Conservation (phyloP, 2,329 filamentous ascomycete species). For the Aspergillus ruber region DNA sequence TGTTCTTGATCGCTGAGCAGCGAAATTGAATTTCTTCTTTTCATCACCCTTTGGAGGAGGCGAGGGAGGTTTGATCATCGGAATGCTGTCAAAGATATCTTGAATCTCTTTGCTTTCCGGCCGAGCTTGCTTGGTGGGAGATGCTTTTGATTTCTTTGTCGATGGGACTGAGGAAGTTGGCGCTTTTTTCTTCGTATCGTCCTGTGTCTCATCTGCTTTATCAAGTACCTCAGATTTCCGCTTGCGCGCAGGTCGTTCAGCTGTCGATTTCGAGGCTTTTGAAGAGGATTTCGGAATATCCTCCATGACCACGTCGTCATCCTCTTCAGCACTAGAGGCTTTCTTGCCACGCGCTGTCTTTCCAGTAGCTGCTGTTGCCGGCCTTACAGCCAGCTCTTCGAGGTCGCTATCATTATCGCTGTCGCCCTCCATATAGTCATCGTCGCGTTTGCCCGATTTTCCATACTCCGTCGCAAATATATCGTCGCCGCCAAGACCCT, state of each 20-base stretch:
- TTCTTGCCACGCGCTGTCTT: constrained; percentile 33
- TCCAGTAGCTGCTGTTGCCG: constrained; percentile 49
- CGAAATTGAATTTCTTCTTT: constrained; percentile 72
- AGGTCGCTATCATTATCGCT: constrained; percentile 50
- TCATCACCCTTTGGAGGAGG: constrained; percentile 67
- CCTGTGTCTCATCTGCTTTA: constrained; percentile 51
- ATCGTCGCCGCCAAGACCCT: constrained; percentile 66
- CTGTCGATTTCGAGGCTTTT: constrained; percentile 42
- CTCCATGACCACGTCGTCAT: constrained; percentile 50
- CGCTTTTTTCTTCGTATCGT: constrained; percentile 47
- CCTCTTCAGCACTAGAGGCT: constrained; percentile 24
- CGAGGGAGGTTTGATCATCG: constrained; percentile 72
- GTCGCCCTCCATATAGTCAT: constrained; percentile 62
- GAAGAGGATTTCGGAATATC: constrained; percentile 42
- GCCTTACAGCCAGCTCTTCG: constrained; percentile 57
- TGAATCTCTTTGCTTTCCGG: constrained; percentile 67
- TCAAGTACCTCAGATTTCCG: constrained; percentile 53
- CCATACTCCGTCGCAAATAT: constrained; percentile 72
- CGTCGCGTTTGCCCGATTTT: constrained; percentile 55
- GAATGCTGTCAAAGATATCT: constrained; percentile 81
- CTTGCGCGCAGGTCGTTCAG: constrained; percentile 39
- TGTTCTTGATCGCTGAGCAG: constrained; percentile 54
- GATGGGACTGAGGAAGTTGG: constrained; percentile 13
- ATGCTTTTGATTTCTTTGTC: constrained; percentile 48
- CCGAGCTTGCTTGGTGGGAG: constrained; percentile 59